Base-by-base conservation (phyloP, 768 basidiomycete genomes). In the Lentinula sp. region DNA sequence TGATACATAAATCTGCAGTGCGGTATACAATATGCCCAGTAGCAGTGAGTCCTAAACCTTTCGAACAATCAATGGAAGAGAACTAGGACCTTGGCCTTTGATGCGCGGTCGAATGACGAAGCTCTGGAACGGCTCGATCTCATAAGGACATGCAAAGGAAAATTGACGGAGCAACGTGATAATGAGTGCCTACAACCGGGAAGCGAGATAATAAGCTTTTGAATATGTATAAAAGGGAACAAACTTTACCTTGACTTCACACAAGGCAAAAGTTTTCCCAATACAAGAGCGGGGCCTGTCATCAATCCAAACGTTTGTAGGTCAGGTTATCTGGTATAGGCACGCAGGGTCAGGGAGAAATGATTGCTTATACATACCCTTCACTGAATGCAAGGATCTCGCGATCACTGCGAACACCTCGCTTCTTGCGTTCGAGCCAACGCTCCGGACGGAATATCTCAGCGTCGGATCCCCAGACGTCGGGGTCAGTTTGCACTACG, bases 101-200 rank as follows among this genome's bases (percentile, higher is more conserved):
- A 87, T 68, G 37, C 84, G 78, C 39, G 86, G 84, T 15, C 85
- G 79, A 56, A 87, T 77, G 11, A 87, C 85, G 62, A 86, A 87
- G 57, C 84, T 84, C 65, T 85, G 84, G 69, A 87, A 86, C 23
- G 82, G 68, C 65, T 86, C 85, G 51, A 87, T 85, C 39, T 84
- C 74, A 54, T 74, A 65, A 21, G 74, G 68, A 62, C 81, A 82
- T 3, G 76, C 71, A 65, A 86, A 85, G 7, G 78, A 75, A 67
- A 85, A 87, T 37, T 80, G 78, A 35, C 74, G 78, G 65, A 87
- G 67, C 37, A 87, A 78, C 10, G 79, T 77, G 23, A 82, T 69
- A 32, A 78, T 73, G 57, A 85, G 71, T 49, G 70, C 68, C 75
- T 76, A 64, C 11, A 31, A 45, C 11, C 18, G 49, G 58, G n/a